These are phyloP conservation scores for Neofusicoccum kwambonambiense DNA, from an alignment of 2,329 filamentous ascomycete genomes.

Conservation along the genomic window DNA sequence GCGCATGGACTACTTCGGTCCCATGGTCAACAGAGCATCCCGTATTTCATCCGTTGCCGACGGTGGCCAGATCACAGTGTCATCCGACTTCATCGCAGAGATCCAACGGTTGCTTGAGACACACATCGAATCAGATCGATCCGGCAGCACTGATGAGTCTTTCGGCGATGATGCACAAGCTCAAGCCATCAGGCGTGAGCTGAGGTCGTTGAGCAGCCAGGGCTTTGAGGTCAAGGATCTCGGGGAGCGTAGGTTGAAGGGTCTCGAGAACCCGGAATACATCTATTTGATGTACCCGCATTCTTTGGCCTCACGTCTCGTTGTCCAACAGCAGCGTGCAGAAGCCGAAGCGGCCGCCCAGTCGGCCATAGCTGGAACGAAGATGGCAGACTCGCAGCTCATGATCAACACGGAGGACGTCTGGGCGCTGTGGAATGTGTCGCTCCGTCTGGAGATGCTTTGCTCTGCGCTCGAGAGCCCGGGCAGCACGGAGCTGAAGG, in stretches of 20 bases:
- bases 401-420: constrained; percentile 82
- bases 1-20: constrained; percentile 98
- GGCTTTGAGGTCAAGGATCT: constrained; percentile 97
- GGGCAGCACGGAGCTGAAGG: constrained; percentile 62
- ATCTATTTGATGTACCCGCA: constrained; percentile 96
- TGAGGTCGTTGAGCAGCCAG: constrained; percentile 81
- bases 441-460: constrained; percentile 85
- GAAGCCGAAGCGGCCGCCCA: constrained; percentile 46
- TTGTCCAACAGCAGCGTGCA: constrained; percentile 60
- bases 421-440: constrained; percentile 87
- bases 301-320: constrained; percentile 75
- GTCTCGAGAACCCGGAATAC: constrained; percentile 93
- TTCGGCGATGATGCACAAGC: constrained; percentile 73
- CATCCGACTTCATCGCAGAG: constrained; percentile 94
- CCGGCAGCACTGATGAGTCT: constrained; percentile 69
- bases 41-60: constrained; percentile 93
- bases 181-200: constrained; percentile 79
- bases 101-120: constrained; percentile 87
- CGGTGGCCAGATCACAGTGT: constrained; percentile 94
- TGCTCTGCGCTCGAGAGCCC: constrained; percentile 82
- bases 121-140: constrained; percentile 80
- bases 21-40: constrained; percentile 97
- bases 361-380: constrained; percentile 56
- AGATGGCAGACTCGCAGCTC: constrained; percentile 63
- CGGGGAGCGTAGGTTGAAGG: constrained; percentile 92